A percentile compares a stretch with the other conserved stretches of the same genome.
phyloP scores from a whole-genome alignment of 2,329 filamentous ascomycete genomes.

The Pestalotiopsis sp. region DNA sequence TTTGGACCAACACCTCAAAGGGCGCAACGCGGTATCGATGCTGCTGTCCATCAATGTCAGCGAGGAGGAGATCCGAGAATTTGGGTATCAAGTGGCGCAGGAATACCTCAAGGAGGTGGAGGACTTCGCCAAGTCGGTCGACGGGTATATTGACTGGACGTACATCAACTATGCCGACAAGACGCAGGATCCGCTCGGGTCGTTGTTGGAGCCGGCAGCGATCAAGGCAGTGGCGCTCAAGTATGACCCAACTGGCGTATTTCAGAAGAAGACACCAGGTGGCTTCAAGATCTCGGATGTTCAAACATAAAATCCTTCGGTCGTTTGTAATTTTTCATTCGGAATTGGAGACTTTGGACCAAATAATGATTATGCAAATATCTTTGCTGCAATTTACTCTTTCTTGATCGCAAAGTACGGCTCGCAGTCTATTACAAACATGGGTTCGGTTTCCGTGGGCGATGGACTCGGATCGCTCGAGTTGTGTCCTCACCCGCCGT shows the following conservation, averaged over 20 bases:
- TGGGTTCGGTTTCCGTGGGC: no score
- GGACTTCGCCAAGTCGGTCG: background rate
- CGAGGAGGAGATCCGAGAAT: background rate
- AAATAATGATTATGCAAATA: no score
- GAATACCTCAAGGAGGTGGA: conserved; percentile 2
- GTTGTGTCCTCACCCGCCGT: no score
- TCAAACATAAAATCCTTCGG: no score
- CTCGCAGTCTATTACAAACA: no score
- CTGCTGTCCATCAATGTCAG: conserved; percentile 13
- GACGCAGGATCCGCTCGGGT: conserved; percentile 3
- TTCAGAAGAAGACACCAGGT: conserved; percentile 2
- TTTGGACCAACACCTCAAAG: conserved; percentile 20
- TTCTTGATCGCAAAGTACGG: no score
- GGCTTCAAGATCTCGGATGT: conserved; percentile 11
- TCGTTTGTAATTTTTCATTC: no score
- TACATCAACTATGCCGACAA: conserved; percentile 11
- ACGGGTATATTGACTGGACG: conserved; percentile 8
- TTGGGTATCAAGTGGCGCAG: background rate
- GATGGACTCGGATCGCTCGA: no score
- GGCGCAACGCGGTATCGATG: conserved; percentile 7
- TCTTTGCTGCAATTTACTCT: no score
- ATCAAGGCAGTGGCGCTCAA: background rate
- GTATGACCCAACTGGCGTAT: conserved; percentile 2
- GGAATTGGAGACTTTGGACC: no score
- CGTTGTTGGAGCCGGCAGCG: background rate